Evolutionary conservation across 371 early-diverging fungal genomes (phyloP), one percentile per base, ranked within the genome.

Genomic region (Syncephalastrum monosporum): DNA sequence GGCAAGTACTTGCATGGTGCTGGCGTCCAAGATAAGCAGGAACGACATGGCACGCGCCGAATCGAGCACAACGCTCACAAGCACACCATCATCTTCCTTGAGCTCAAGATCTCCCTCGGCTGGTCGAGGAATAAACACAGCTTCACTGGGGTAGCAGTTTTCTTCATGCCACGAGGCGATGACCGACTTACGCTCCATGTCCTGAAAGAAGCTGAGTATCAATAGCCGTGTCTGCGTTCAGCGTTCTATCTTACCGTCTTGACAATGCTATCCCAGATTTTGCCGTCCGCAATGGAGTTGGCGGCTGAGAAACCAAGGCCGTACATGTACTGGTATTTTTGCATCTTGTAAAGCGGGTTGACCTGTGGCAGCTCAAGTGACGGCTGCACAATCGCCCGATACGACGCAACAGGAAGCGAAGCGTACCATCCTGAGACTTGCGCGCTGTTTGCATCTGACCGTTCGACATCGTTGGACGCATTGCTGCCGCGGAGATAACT

Each of bases 61-160:
- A 61, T 92, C 86, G 52, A 90, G 77, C 10, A 92, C 88, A 47
- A 91, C 73, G 47, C 87, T 85, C 38, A 91, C 58, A 15, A 92
- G 44, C 15, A 83, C 88, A 47, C 92, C 93, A 27, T 82, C 82
- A 68, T 91, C 92, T 67, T 92, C 58, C 15, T 29, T 38, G 21
- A 52, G 42, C 27, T 51, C 92, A 24, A 73, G 77, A 23, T 61
- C 67, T 59, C 56, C 61, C 27, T 66, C 67, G 33, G 60, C 41
- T 6, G 70, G 70, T 21, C 71, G 73, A 42, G 89, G 88, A 21
- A 91, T 76, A 71, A 90, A 90, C 13, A 84, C 66, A 0, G 90
- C 82, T 69, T 91, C 88, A 29, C 90, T 83, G 42, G 92, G 91
- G 51, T 81, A 91, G 61, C 92, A 92, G 45, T 74, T 60, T 25